phyloP scores from a whole-genome alignment of 805 yeast genomes.

The Isabelozyma gotoi region DNA sequence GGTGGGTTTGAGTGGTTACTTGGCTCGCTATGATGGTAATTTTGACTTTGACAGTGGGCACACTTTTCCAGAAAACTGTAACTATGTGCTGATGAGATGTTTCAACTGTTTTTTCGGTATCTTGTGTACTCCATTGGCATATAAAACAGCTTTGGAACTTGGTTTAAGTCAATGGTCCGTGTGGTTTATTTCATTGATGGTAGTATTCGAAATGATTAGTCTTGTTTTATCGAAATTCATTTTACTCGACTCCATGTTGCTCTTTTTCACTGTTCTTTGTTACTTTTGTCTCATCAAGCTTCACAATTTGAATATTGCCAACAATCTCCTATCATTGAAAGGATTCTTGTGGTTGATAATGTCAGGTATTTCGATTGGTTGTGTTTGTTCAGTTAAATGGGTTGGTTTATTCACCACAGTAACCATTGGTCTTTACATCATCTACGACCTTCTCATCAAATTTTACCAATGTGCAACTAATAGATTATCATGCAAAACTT shows the following conservation, averaged over 20 bases:
- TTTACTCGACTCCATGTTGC: slow-evolving; percentile 84
- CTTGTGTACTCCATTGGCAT: slow-evolving; percentile 82
- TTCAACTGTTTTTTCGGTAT: slow-evolving; percentile 86
- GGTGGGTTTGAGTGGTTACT: slow-evolving; percentile 81
- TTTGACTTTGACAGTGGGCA: slow-evolving; percentile 88
- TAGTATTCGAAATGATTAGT: slow-evolving; percentile 76
- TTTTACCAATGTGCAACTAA: slow-evolving; percentile 31
- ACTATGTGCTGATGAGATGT: slow-evolving; percentile 82
- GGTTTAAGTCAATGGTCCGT: slow-evolving; percentile 70
- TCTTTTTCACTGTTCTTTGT: slow-evolving; percentile 71
- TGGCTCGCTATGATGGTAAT: slow-evolving; percentile 84
- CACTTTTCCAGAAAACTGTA: slow-evolving; percentile 70
- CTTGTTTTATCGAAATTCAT: slow-evolving; percentile 87
- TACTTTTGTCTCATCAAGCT: slow-evolving; percentile 42
- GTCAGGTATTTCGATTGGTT: slow-evolving; percentile 72
- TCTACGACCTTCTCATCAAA: slow-evolving; percentile 51
- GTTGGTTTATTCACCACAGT: slow-evolving; percentile 72
- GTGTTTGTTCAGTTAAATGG: slow-evolving; percentile 85
- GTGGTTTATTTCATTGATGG: slow-evolving; percentile 81
- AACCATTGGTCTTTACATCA: slow-evolving; percentile 57
- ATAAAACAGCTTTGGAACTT: slow-evolving; percentile 73
- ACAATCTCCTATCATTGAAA: slow-evolving; percentile 32
- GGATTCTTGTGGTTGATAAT: slow-evolving; percentile 58
- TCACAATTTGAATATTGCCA: slow-evolving; percentile 43
- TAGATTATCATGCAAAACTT: slow-evolving; percentile 20